phyloP scores from a whole-genome alignment of 352 stramenopile genomes.

The Pythium insidiosum region DNA sequence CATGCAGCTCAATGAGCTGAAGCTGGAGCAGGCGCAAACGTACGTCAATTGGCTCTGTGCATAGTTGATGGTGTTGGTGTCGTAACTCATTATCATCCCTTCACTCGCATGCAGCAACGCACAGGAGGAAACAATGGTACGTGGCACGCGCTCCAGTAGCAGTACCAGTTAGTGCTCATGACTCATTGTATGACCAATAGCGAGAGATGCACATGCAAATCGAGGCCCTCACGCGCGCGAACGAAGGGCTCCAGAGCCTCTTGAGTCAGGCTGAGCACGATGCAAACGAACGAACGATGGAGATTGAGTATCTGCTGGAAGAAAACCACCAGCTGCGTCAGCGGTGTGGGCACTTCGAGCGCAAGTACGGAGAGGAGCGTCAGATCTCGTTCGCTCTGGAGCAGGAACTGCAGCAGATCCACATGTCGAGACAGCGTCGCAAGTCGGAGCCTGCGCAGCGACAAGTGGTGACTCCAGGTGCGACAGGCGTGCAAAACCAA shows the following conservation, averaged over 20 bases:
- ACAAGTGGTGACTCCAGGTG: constrained; percentile 1
- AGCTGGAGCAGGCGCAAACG: constrained; percentile 39
- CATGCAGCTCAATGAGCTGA: constrained; percentile 54
- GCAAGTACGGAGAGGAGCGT: constrained; percentile 60
- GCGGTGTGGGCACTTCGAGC: constrained; percentile 49
- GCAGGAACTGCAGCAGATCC: constrained; percentile 53
- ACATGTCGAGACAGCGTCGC: too few relatives aligned
- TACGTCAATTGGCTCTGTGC: constrained; percentile 11
- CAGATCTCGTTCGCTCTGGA: constrained; percentile 53
- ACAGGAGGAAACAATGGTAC: constrained; percentile 51
- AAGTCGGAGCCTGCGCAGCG: constrained; percentile 6
- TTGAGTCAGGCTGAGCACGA: constrained; percentile 57
- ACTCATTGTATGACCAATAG: too few relatives aligned
- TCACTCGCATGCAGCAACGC: constrained; percentile 18
- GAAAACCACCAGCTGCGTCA: constrained; percentile 73
- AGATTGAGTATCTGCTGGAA: constrained; percentile 67
- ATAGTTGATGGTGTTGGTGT: too few relatives aligned
- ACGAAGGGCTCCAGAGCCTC: constrained; percentile 57
- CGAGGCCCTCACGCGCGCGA: constrained; percentile 39
- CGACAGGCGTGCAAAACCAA: constrained; percentile 4
- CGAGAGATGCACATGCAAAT: constrained; percentile 53
- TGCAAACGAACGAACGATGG: constrained; percentile 43
- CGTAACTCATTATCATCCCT: too few relatives aligned
- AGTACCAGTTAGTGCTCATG: too few relatives aligned
- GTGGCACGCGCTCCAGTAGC: not conserved